phyloP scores from a whole-genome alignment of 2,329 filamentous ascomycete species.

The Botrytis squamosa region DNA sequence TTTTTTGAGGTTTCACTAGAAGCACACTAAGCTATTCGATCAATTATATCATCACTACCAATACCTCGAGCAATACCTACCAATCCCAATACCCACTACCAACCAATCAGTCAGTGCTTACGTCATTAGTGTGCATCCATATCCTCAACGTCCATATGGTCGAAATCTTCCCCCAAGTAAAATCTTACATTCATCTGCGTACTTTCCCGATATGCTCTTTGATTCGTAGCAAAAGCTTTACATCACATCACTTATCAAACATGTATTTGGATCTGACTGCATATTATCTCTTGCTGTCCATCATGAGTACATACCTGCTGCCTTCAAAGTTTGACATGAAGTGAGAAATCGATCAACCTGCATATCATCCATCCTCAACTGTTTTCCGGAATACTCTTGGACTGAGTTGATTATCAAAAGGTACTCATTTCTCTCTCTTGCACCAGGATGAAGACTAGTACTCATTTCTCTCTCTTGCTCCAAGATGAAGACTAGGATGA shows the following conservation, averaged over 20 bases:
- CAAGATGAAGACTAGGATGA: not conserved
- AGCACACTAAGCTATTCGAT: not conserved
- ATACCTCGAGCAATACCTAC: too few species aligned
- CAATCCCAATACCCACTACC: not conserved
- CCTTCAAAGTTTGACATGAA: not conserved
- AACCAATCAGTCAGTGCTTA: not conserved
- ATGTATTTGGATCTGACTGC: not conserved
- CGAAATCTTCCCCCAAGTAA: not conserved
- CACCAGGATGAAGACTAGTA: not conserved
- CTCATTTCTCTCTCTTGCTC: not conserved
- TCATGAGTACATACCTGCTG: slow-evolving; percentile 8
- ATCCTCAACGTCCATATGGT: not conserved
- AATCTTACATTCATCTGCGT: not conserved
- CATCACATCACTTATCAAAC: not conserved
- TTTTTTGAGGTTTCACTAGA: not conserved
- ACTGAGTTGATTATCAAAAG: not conserved
- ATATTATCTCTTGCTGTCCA: not conserved
- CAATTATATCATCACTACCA: not conserved
- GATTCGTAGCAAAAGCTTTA: not conserved
- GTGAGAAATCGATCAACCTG: not conserved
- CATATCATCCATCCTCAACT: not conserved
- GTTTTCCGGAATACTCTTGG: not conserved
- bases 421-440: not conserved
- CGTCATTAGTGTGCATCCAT: not conserved
- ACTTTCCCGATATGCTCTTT: not conserved